Base-by-base conservation (phyloP, 345 rosid species). In the Rhodomyrtus tomentosa region DNA sequence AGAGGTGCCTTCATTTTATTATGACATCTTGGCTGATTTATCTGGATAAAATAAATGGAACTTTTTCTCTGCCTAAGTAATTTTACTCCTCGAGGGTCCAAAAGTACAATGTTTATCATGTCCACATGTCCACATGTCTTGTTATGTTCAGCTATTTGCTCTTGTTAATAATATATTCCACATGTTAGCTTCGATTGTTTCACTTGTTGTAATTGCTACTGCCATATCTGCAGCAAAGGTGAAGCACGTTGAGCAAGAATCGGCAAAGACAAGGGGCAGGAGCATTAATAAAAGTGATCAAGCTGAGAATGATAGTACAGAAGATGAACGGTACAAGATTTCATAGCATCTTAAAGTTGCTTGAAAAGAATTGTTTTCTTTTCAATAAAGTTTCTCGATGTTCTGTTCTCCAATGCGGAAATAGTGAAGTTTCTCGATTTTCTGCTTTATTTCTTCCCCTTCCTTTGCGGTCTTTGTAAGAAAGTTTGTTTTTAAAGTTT, bases 201-300 rank as follows among this genome's bases (percentile, higher is more conserved):
- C 32, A 15, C 36, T 80, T 18, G 32, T 80, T 11, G 58, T 21
- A 49, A 51, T 38, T 83, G 76, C 52, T 58, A 32, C 56, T n/a
- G 15, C 9, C 68, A n/a, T 32, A 56, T 82, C 74, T 29, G 83
- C 13, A 10, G 50, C 50, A 49, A 49, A 11, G 50, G 85, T 95
- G 82, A 93, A 90, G 88, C 95, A 94, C 74, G 89, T 97, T 86
- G 98, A 95, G 81, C 98, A 95, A 91, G 98, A 97, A 88, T 82
- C 95, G 85, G 96, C 95, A 0, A 95, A 95, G 95, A 95, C 91
- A 85, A 92, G 95, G 81, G 99, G 98, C 4, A 93, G 85, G 87
- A 90, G 88, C 80, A n/a, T 92, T 81, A 91, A 91, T 68, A 84
- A 84, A 51, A 84, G 90, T 18, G 89, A 89, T 72, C 90, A 91